Evolutionary conservation across 2,329 filamentous ascomycete genomes (phyloP), one percentile per base, ranked within the genome.

Genomic region (Penicillium paneum): DNA sequence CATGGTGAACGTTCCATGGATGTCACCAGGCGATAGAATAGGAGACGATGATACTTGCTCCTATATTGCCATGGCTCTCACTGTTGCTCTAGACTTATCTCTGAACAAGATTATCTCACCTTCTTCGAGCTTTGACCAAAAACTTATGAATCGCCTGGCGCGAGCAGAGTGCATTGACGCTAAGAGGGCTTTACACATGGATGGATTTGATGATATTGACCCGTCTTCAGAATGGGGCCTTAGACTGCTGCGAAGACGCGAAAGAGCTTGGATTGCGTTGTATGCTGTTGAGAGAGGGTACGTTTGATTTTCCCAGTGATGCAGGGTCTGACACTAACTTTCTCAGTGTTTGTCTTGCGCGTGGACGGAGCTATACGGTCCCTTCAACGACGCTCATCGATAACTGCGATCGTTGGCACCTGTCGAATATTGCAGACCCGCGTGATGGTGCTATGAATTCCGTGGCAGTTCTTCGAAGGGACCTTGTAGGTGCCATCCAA

Each of bases 1-100:
- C 65, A 87, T 90, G 83, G 81, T 89, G 31, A 89, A 89, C 57
- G 81, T 90, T 7, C 87, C 87, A 0, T 90, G 87, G 87, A 89
- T 90, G 81, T 85, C 85, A 2, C 67, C 70, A 10, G 71, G 68
- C 4, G 63, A 62, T 24, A 60, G 61, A 39, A 50, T 72, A 15
- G 70, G 70, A 0, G 87, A 90, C 59, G 87, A 90, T 56, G 87
- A 89, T 63, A 89, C 87, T 0, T 89, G 86, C 54, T 81, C 83
- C 39, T 90, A 88, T 61, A 83, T 90, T 50, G 83, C 86, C 1
- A 85, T 87, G 74, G 87, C 87, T 1, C 75, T 87, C 10, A 86
- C 84, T 0, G 83, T 90, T 56, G 86, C 87, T 0, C 75, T 89
- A 32, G 87, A 90, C 62, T 64, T 90, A 8, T 87, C 83, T 1